A percentile compares a stretch with the other conserved stretches of the same genome.
These are phyloP conservation scores for Sporisorium iseilematis-ciliati DNA, from an alignment of 1,284 basidiomycete species.

Conservation along the genomic window DNA sequence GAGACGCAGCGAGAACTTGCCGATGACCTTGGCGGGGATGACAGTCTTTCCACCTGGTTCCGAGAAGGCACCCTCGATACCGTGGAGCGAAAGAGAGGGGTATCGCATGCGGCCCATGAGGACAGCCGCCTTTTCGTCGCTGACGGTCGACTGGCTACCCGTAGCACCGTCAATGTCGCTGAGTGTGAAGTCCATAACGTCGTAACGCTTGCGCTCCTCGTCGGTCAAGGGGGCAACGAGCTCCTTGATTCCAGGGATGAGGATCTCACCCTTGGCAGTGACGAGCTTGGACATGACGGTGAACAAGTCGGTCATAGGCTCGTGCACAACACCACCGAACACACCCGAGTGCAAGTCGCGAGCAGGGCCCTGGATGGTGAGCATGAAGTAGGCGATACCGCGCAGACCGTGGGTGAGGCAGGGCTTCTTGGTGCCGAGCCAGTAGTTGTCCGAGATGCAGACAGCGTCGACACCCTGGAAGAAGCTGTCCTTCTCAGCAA, in stretches of 20 bases:
- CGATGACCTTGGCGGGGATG: constrained; percentile 88
- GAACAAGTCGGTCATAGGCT: constrained; percentile 77
- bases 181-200: constrained; percentile 70
- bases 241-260: constrained; percentile 90
- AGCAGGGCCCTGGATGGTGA: constrained; percentile 84
- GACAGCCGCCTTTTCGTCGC: constrained; percentile 83
- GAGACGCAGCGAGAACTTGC: constrained; percentile 73
- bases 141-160: constrained; percentile 82
- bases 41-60: constrained; percentile 82
- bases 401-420: constrained; percentile 73
- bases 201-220: constrained; percentile 78
- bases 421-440: constrained; percentile 70
- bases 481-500: constrained; percentile 82
- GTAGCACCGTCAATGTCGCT: constrained; percentile 84
- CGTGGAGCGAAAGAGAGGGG: constrained; percentile 91
- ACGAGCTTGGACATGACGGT: constrained; percentile 81
- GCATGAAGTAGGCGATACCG: constrained; percentile 89
- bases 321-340: constrained; percentile 70
- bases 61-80: constrained; percentile 96
- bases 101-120: constrained; percentile 83
- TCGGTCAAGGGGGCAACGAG: constrained; percentile 83
- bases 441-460: constrained; percentile 78
- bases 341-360: constrained; percentile 89
- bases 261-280: constrained; percentile 82
- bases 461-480: constrained; percentile 93